These are phyloP conservation scores for Saussurea involucrata DNA, from an alignment of 129 eudicot genomes.

Conservation along the genomic window DNA sequence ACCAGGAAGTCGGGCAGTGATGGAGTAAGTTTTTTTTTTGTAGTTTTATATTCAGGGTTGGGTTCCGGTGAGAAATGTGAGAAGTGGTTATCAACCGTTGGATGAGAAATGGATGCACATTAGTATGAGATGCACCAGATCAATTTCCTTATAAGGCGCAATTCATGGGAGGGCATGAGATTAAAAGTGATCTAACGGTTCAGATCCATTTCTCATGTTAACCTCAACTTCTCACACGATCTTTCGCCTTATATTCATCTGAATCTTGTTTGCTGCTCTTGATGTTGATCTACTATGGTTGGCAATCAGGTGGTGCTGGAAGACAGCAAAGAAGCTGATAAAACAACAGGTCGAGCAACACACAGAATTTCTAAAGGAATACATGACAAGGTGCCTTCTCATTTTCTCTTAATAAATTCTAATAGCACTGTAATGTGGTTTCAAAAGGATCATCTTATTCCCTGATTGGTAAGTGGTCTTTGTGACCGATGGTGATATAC, in stretches of 20 bases:
- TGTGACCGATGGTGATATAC: not conserved
- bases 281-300: slow-evolving; percentile 2
- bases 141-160: too few species aligned
- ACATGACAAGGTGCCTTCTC: slow-evolving; percentile 58
- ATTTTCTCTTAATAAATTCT: not conserved
- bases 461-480: not conserved
- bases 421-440: not conserved
- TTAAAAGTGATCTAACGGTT: too few species aligned
- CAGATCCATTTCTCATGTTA: too few species aligned
- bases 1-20: slow-evolving; percentile 54
- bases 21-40: slow-evolving; percentile 51
- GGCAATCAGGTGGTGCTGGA: slow-evolving; percentile 53
- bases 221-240: too few species aligned
- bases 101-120: too few species aligned
- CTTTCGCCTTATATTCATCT: too few species aligned
- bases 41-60: not conserved
- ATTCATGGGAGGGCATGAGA: too few species aligned
- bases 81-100: too few species aligned
- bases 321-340: slow-evolving; percentile 84
- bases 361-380: slow-evolving; percentile 85
- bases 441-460: not conserved
- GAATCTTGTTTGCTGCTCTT: not conserved
- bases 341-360: slow-evolving; percentile 72
- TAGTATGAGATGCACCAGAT: too few species aligned
- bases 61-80: too few species aligned